These are phyloP conservation scores for Cyclaneusma minus DNA, from an alignment of 2,329 filamentous ascomycete genomes.

Conservation along the genomic window DNA sequence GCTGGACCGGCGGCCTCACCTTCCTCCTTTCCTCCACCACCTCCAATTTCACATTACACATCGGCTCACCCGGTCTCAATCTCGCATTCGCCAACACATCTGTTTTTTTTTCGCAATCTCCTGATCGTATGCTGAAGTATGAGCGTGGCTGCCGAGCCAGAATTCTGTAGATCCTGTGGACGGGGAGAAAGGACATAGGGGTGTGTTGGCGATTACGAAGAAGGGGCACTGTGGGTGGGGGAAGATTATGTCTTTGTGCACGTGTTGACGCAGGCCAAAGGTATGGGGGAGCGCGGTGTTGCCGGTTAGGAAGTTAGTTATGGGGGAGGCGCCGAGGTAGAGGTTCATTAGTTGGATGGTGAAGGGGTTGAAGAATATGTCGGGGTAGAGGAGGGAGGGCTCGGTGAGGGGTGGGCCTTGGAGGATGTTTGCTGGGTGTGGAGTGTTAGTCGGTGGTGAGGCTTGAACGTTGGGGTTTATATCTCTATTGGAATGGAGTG, in stretches of 20 bases:
- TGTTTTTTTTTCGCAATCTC: constrained; percentile 11
- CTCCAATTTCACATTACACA: constrained; percentile 24
- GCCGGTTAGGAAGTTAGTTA: constrained; percentile 24
- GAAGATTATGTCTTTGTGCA: constrained; percentile 23
- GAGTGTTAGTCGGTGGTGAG: background rate
- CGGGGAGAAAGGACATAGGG: constrained; percentile 20
- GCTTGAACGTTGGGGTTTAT: background rate
- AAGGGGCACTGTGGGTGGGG: constrained; percentile 21
- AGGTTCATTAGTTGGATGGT: constrained; percentile 24
- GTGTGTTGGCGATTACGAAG: constrained; percentile 24
- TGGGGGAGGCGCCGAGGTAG: constrained; percentile 24
- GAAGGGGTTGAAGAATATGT: constrained; percentile 26
- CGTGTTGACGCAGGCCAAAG: constrained; percentile 20
- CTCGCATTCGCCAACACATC: constrained; percentile 15
- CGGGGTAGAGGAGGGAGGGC: constrained; percentile 18
- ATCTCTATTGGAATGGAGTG: background rate
- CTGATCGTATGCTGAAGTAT: constrained; percentile 19
- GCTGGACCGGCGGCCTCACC: constrained; percentile 30
- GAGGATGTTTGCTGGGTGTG: constrained; percentile 21
- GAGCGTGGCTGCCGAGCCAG: constrained; percentile 24
- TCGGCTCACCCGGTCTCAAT: constrained; percentile 35
- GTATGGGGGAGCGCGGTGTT: constrained; percentile 24
- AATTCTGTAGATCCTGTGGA: constrained; percentile 24
- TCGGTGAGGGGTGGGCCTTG: constrained; percentile 21
- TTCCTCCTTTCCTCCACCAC: constrained; percentile 23